Base-by-base conservation (phyloP, 106 monocot genomes). In the Hemerocallis citrina region DNA sequence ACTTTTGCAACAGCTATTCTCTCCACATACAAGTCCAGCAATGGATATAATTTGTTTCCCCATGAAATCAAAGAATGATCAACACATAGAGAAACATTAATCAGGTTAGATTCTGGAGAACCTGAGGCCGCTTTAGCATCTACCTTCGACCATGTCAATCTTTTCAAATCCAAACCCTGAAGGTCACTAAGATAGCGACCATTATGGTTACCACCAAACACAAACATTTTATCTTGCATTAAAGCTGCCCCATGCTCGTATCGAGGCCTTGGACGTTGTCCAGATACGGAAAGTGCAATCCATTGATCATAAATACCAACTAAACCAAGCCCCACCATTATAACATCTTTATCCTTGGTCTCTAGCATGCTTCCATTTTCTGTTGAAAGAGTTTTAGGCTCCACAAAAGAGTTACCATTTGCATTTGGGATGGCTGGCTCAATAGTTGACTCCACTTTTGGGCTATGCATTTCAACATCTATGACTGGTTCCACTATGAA, bases 131-230 rank as follows among this genome's bases (percentile, higher is more conserved):
- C n/a, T n/a, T n/a, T n/a, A n/a, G n/a, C n/a, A n/a, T n/a, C n/a
- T n/a, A n/a, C n/a, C n/a, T n/a, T n/a, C n/a, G n/a, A n/a, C n/a
- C n/a, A n/a, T n/a, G n/a, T n/a, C n/a, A n/a, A n/a, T n/a, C n/a
- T n/a, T n/a, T n/a, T n/a, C n/a, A n/a, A n/a, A n/a, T n/a, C n/a
- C n/a, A n/a, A n/a, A n/a, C n/a, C 98, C 81, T 99, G 92, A 77
- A 99, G 72, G 60, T 99, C 98, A 72, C 34, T 77, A 62, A 99
- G 98, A 40, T 99, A 99, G 37, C 85, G 88, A 16, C 98, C 98
- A 83, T 99, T 99, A 65, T 85, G 85, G 59, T 99, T 99, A 78
- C 98, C 92, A 41, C 92, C 92, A 76, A 99, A 99, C 62, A 92
- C 61, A 37, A 80, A 92, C 92, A 99, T 99, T 61, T 92, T 99